A percentile compares a stretch with the other conserved stretches of the same genome.
phyloP scores from a whole-genome alignment of 2,329 filamentous ascomycete genomes.

The Diaporthe sp. region DNA sequence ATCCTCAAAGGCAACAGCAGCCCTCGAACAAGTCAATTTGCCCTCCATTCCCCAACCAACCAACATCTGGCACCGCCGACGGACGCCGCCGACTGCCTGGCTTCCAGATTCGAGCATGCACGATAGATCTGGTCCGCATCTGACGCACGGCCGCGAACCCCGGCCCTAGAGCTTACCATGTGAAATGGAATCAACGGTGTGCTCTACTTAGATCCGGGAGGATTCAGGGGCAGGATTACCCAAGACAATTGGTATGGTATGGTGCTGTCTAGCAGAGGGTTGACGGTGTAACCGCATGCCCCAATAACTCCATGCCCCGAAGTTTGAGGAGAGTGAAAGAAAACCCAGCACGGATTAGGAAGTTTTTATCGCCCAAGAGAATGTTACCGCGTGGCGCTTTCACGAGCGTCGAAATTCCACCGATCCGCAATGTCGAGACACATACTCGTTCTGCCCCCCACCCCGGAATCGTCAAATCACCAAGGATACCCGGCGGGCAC shows the following conservation, averaged over 20 bases:
- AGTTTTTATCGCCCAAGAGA: background rate
- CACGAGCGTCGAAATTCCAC: background rate
- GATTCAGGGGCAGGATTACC: constrained; percentile 14
- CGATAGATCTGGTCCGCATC: background rate
- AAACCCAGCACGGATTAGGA: background rate
- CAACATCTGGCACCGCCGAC: background rate
- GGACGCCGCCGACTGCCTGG: constrained; percentile 9
- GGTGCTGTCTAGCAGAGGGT: background rate
- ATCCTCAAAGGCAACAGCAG: background rate
- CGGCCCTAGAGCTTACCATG: constrained; percentile 12
- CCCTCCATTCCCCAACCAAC: background rate
- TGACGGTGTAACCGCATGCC: background rate
- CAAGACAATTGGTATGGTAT: background rate
- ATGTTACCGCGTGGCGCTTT: background rate
- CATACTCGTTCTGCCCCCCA: background rate
- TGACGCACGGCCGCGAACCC: background rate
- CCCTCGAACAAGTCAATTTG: no score
- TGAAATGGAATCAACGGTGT: constrained; percentile 3
- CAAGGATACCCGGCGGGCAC: constrained; percentile 6
- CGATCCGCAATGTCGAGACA: background rate
- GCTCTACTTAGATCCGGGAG: constrained; percentile 8
- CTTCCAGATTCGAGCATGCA: background rate
- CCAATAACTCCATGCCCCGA: no score
- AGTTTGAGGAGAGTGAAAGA: background rate
- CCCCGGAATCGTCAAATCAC: background rate